Evolutionary conservation across 164 flowering plant genomes (phyloP).

Genomic region (Vitis rotundifolia): DNA sequence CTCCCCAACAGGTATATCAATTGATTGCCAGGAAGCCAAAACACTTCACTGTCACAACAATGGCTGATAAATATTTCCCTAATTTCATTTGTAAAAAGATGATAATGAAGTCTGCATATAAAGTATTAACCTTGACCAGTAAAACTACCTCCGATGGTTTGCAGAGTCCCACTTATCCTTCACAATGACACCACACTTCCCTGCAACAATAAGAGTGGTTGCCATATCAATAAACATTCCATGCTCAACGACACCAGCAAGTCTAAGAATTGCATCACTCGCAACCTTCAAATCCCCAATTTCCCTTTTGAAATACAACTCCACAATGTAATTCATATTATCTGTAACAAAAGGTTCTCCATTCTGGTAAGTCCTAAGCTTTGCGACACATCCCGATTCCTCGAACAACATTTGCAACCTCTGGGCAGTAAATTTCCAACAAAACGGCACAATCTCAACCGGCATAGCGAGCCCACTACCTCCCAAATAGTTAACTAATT

Average conservation of each 20-base stretch:
- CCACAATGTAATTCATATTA: conserved; percentile 78
- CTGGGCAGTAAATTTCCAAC: conserved; percentile 67
- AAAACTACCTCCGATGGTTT: too few species aligned
- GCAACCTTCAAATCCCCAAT: conserved; percentile 76
- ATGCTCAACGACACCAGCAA: conserved; percentile 91
- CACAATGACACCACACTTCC: conserved; percentile 62
- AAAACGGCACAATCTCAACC: conserved; percentile 79
- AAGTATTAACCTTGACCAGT: too few species aligned
- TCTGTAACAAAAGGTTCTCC: conserved; percentile 70
- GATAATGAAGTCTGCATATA: too few species aligned
- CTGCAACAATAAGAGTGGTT: conserved; percentile 80
- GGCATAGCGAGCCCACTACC: conserved; percentile 85
- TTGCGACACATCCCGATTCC: conserved; percentile 64
- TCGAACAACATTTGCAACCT: conserved; percentile 58
- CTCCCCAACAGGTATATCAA: too few species aligned
- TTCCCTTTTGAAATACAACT: conserved; percentile 73
- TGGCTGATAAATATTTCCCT: too few species aligned
- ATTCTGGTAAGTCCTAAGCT: conserved; percentile 47
- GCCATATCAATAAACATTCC: conserved; percentile 98
- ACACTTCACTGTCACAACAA: too few species aligned
- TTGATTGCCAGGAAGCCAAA: too few species aligned
- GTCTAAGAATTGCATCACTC: conserved; percentile 64
- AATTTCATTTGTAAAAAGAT: too few species aligned
- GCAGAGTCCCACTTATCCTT: conserved; percentile 40
- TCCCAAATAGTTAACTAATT: conserved; percentile 63